These are phyloP conservation scores for Pythium aquatile DNA, from an alignment of 352 stramenopile species.

Conservation along the genomic window DNA sequence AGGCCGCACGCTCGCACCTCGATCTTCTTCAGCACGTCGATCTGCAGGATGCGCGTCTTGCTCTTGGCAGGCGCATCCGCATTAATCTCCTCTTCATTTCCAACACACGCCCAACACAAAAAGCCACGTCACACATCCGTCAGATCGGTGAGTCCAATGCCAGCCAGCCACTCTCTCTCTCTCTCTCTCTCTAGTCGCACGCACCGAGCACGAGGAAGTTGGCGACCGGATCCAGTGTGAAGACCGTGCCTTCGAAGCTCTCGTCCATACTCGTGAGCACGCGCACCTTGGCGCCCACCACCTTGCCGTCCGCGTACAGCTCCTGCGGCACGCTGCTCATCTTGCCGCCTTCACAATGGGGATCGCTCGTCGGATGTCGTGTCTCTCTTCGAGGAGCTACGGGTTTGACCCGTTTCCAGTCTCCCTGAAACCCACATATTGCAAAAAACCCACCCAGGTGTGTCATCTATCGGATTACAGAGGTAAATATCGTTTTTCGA, in stretches of 20 bases:
- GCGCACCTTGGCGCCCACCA: slow-evolving; percentile 61
- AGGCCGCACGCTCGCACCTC: slow-evolving; percentile 30
- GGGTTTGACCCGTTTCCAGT: not conserved
- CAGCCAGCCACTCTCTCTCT: not conserved
- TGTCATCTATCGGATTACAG: not conserved
- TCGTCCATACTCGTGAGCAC: slow-evolving; percentile 53
- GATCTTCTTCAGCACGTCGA: slow-evolving; percentile 67
- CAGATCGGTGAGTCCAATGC: not conserved
- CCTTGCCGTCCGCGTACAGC: slow-evolving; percentile 58
- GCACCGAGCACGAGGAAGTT: slow-evolving; percentile 80
- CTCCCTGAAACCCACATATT: not conserved
- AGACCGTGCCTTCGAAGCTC: slow-evolving; percentile 67
- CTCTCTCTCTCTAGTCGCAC: not conserved
- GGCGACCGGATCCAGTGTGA: slow-evolving; percentile 73
- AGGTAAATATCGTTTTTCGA: slow-evolving; percentile 4
- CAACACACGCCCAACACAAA: slow-evolving; percentile 1
- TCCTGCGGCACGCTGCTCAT: slow-evolving; percentile 35
- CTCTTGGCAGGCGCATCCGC: slow-evolving; percentile 41
- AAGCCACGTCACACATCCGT: not conserved
- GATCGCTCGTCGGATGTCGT: slow-evolving; percentile 2
- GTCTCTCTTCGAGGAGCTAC: slow-evolving; percentile 2
- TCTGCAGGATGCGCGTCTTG: slow-evolving; percentile 76
- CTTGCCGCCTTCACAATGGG: not conserved
- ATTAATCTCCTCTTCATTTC: slow-evolving; percentile 45
- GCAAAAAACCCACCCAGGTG: not conserved